Evolutionary conservation across 352 stramenopile genomes (phyloP).

Genomic region (Aphanomyces invadans): DNA sequence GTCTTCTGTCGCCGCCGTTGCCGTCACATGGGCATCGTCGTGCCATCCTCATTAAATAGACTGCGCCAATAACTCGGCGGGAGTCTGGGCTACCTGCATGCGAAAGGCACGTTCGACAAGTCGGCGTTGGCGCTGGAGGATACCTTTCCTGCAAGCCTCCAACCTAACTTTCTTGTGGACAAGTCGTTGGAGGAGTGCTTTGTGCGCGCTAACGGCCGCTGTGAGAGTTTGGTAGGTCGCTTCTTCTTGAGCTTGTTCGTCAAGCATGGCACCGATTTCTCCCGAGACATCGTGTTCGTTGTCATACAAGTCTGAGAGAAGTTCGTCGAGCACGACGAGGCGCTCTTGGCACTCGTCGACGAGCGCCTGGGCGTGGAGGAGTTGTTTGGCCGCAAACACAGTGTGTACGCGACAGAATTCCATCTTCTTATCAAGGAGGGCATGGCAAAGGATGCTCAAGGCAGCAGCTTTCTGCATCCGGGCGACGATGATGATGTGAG

Average conservation of each 20-base stretch:
- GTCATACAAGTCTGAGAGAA: neutral
- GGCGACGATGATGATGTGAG: neutral
- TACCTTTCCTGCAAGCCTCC: neutral
- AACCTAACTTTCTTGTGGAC: neutral
- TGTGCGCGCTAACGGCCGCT: neutral
- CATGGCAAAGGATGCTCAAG: slow-evolving; percentile 11
- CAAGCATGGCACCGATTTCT: neutral
- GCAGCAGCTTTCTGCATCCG: neutral
- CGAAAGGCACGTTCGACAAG: slow-evolving; percentile 8
- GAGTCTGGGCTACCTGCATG: neutral
- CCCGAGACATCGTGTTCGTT: slow-evolving; percentile 9
- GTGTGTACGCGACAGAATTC: neutral
- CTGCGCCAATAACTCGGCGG: neutral
- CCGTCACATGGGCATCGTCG: neutral
- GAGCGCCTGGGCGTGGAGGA: neutral
- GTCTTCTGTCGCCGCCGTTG: neutral
- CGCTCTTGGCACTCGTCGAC: slow-evolving; percentile 1
- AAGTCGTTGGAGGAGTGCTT: neutral
- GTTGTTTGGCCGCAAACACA: neutral
- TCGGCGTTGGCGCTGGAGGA: neutral
- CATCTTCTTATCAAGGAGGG: slow-evolving; percentile 4
- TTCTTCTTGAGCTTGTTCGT: slow-evolving; percentile 14
- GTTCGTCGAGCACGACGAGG: neutral
- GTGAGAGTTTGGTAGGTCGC: neutral
- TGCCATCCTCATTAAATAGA: neutral